Evolutionary conservation across 768 basidiomycete species (phyloP).

Genomic region (Daedaleopsis nitida): DNA sequence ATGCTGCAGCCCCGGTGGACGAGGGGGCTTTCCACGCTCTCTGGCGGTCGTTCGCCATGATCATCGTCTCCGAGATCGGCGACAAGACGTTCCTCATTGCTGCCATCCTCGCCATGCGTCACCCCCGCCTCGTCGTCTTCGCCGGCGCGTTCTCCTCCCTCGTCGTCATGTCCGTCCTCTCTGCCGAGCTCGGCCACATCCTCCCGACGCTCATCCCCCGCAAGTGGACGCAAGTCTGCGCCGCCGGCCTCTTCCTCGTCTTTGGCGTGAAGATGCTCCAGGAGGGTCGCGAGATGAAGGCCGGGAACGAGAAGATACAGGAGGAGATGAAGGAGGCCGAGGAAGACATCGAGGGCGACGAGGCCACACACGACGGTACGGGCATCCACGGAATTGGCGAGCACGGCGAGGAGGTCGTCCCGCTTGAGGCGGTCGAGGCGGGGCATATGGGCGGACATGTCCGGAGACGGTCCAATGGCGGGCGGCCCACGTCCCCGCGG

Average conservation of each 20-base stretch:
- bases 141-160: slow-evolving; percentile 87
- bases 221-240: slow-evolving; percentile 51
- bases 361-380: slow-evolving; percentile 50
- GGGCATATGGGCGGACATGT: slow-evolving; percentile 40
- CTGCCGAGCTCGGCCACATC: slow-evolving; percentile 90
- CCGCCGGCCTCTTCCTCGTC: slow-evolving; percentile 82
- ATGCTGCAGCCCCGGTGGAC: slow-evolving; percentile 15
- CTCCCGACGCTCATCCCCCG: slow-evolving; percentile 83
- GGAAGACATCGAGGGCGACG: slow-evolving; percentile 90
- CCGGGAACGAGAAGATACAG: slow-evolving; percentile 76
- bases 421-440: slow-evolving; percentile 77
- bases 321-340: slow-evolving; percentile 97
- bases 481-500: slow-evolving; percentile 17
- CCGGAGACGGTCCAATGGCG: slow-evolving; percentile 10
- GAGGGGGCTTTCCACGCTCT: slow-evolving; percentile 54
- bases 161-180: slow-evolving; percentile 90
- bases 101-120: slow-evolving; percentile 91
- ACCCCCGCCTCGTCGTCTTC: slow-evolving; percentile 85
- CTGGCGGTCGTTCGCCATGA: slow-evolving; percentile 83
- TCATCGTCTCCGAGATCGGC: slow-evolving; percentile 90
- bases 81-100: slow-evolving; percentile 94
- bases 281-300: slow-evolving; percentile 81
- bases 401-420: slow-evolving; percentile 48
- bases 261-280: slow-evolving; percentile 90
- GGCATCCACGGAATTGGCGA: slow-evolving; percentile 26